A percentile compares a stretch with the other conserved stretches of the same genome.
Conservation (phyloP, 306 rosid genomes). For the Prunus kanzakura region DNA sequence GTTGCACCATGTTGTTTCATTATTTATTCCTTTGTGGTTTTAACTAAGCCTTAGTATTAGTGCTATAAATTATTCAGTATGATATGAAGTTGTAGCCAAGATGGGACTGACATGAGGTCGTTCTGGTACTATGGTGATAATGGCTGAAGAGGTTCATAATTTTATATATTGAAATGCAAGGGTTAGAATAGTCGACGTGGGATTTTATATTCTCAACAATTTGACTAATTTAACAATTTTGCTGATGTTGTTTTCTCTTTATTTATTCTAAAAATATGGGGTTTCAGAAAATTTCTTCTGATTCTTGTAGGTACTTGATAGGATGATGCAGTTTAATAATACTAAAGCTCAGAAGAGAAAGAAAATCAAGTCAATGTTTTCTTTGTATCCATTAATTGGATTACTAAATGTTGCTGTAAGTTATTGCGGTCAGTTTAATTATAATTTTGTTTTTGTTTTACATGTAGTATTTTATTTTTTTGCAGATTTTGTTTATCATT, state of each 20-base stretch:
- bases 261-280: constrained; percentile 12
- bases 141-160: neutral
- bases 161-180: neutral
- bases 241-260: constrained; percentile 5
- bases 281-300: constrained; percentile 21
- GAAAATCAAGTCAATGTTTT: constrained; percentile 33
- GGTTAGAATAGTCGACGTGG: neutral
- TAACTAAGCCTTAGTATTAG: neutral
- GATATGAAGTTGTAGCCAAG: neutral
- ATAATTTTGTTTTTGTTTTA: neutral
- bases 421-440: constrained; percentile 6
- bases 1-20: neutral
- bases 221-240: constrained; percentile 6
- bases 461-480: neutral
- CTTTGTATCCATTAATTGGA: constrained; percentile 64
- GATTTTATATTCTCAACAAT: neutral
- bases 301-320: constrained; percentile 62
- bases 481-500: neutral
- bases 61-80: neutral
- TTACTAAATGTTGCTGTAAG: constrained; percentile 87
- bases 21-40: neutral
- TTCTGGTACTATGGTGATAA: neutral
- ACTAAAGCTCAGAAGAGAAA: constrained; percentile 16
- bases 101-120: neutral
- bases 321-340: constrained; percentile 61